A percentile compares a stretch with the other conserved stretches of the same genome.
Conservation (phyloP, 2,329 filamentous ascomycete species). For the Pseudogymnoascus sp. region DNA sequence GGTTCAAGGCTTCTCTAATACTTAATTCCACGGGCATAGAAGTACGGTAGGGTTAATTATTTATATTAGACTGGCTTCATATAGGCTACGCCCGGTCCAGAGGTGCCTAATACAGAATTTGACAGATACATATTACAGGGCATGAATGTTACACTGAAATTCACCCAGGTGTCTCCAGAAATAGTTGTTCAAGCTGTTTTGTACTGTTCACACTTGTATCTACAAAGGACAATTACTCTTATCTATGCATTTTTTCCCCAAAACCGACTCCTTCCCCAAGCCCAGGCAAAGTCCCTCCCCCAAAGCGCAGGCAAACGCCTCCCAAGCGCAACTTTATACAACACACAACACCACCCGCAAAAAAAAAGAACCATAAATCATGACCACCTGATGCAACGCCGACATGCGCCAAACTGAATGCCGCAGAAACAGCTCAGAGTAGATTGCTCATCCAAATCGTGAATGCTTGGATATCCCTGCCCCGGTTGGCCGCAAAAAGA, state of each 20-base stretch:
- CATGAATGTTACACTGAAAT: background rate
- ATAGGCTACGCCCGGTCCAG: background rate
- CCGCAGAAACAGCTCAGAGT: slow-evolving; percentile 23
- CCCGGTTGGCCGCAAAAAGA: slow-evolving; percentile 33
- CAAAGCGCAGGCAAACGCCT: background rate
- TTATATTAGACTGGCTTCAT: background rate
- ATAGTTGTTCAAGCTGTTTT: background rate
- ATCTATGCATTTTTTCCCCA: background rate
- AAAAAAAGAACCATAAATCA: slow-evolving; percentile 5
- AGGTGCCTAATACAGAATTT: background rate
- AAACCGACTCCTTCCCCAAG: background rate
- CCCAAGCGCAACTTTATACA: background rate
- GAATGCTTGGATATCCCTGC: slow-evolving; percentile 32
- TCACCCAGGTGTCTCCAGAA: background rate
- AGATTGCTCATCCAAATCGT: slow-evolving; percentile 47
- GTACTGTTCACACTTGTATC: background rate
- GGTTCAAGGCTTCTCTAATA: background rate
- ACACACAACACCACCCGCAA: background rate
- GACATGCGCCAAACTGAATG: slow-evolving; percentile 22
- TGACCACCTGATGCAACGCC: slow-evolving; percentile 24
- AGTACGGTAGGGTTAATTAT: too few species aligned
- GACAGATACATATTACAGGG: background rate
- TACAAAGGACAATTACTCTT: slow-evolving; percentile 2
- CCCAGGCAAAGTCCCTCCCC: background rate
- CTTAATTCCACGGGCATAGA: background rate